Evolutionary conservation across 2,329 filamentous ascomycete species (phyloP), one percentile per base, ranked within the genome.

Genomic region (Helotiales sp.): DNA sequence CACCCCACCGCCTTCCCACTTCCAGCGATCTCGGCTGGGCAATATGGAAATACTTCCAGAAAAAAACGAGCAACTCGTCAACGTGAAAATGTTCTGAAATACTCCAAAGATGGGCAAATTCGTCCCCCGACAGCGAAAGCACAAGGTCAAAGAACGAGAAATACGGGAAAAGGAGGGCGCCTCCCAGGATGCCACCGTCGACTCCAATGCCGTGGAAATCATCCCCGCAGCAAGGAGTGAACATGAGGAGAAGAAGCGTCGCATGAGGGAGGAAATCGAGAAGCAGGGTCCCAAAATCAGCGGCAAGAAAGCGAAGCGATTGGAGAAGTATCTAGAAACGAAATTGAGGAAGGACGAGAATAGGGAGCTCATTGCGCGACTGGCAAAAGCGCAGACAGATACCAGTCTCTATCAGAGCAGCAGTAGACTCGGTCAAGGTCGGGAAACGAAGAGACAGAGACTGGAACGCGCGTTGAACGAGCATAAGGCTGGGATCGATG

Each of bases 271-370:
- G 24, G 83, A 89, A 69, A 75, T 89, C 64, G 81, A 79, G 64
- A 77, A 82, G 26, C 81, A 86, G 61, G 84, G 83, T 1, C 74
- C 77, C 52, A 88, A 89, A 74, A 82, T 89, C 76, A 89, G 82
- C 74, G 82, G 86, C 67, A 89, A 90, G 75, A 90, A 90, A 77
- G 86, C 87, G 6, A 90, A 90, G 79, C 83, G 88, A 1, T 76
- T 90, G 45, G 88, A 90, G 70, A 90, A 90, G 75, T 90, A 90
- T 76, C 89, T 90, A 71, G 94, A 98, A 75, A 96, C 87, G 66
- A 99, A 99, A 84, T 83, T 99, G 54, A 92, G 90, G 79, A 97
- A 97, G 79, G 96, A 99, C 77, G 95, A 98, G 79, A 97, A 93
- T 75, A 84, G 92, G 30, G 91, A 89, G 65, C 82, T 99, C 32